Evolutionary conservation across 73 alveolate genomes (phyloP).

Genomic region (Tetrahymena elliotti): DNA sequence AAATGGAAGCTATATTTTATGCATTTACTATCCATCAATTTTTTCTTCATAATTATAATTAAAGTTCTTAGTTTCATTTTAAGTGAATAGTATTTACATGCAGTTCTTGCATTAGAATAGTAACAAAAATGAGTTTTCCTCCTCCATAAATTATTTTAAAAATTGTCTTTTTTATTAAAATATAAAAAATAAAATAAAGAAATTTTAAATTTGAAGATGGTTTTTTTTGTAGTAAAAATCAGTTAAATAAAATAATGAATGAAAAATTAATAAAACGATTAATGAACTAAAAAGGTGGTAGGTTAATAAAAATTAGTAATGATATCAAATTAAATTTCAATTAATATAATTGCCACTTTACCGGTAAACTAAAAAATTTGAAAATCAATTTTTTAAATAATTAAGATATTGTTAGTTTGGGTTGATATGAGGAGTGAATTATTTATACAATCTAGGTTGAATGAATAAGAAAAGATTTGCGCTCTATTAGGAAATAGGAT

Average conservation of each 20-base stretch:
- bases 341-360: neutral
- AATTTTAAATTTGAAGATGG: neutral
- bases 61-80: neutral
- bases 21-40: neutral
- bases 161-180: neutral
- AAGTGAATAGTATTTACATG: neutral
- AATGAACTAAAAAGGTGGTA: neutral
- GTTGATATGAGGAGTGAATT: neutral
- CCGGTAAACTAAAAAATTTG: neutral
- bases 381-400: neutral
- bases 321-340: too few relatives aligned
- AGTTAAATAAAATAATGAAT: neutral
- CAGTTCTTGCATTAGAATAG: neutral
- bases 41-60: neutral
- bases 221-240: neutral
- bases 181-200: too few relatives aligned
- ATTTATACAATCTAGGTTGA: neutral
- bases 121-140: neutral
- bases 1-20: neutral
- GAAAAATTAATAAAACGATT: neutral
- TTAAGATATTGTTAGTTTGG: neutral
- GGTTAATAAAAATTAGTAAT: too few relatives aligned
- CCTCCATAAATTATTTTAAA: neutral
- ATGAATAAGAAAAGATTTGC: neutral
- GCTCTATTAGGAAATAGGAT: too few relatives aligned